A percentile compares a stretch with the other conserved stretches of the same genome.
phyloP scores from a whole-genome alignment of 129 eudicot genomes.

The Helianthus tuberosus region DNA sequence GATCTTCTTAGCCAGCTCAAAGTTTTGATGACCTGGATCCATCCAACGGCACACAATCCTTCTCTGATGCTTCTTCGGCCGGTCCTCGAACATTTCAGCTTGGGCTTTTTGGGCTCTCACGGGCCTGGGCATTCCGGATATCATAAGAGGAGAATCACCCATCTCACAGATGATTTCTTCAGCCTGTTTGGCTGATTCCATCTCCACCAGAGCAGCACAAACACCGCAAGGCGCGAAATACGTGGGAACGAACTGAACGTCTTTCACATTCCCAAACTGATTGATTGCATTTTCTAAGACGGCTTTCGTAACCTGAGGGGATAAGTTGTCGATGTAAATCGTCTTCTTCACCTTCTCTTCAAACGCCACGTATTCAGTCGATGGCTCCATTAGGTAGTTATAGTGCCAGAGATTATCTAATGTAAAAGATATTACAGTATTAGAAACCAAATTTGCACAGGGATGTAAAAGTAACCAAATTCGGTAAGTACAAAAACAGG shows the following conservation, averaged over 20 bases:
- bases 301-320: conserved; percentile 54
- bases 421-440: background rate
- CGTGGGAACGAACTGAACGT: conserved; percentile 51
- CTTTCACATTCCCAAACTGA: conserved; percentile 59
- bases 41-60: conserved; percentile 55
- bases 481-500: background rate
- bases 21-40: conserved; percentile 56
- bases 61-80: conserved; percentile 57
- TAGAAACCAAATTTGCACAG: conserved; percentile 17
- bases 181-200: conserved; percentile 57
- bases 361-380: conserved; percentile 54
- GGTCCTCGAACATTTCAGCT: conserved; percentile 66
- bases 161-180: conserved; percentile 34
- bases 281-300: conserved; percentile 62
- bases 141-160: conserved; percentile 57
- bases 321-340: conserved; percentile 66
- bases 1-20: conserved; percentile 51
- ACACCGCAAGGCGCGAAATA: conserved; percentile 34
- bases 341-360: conserved; percentile 63
- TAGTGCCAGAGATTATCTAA: background rate
- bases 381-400: conserved; percentile 24
- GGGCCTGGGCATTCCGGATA: conserved; percentile 95
- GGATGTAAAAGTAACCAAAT: background rate
- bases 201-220: conserved; percentile 65
- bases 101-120: conserved; percentile 63